Conservation (phyloP, 345 rosid genomes). For the Salix arbutifolia region DNA sequence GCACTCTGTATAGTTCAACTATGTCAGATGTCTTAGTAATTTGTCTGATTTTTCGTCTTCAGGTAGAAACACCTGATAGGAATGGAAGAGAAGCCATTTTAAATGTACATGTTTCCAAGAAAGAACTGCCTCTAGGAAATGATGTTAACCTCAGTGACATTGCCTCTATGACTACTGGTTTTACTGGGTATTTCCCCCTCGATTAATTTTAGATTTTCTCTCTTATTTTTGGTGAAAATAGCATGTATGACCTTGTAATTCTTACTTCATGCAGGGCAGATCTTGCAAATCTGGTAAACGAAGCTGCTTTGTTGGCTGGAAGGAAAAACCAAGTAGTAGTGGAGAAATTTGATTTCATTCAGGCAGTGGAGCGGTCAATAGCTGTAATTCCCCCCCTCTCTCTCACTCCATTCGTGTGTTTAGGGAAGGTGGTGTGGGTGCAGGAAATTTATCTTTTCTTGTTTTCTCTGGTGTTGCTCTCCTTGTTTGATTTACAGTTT, state of each 20-base stretch:
- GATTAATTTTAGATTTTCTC: constrained; percentile 1
- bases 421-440: background rate
- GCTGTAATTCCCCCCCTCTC: constrained; percentile 49
- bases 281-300: constrained; percentile 95
- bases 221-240: background rate
- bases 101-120: constrained; percentile 74
- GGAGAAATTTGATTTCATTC: constrained; percentile 78
- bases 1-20: background rate
- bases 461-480: background rate
- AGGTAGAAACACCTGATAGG: constrained; percentile 95
- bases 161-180: constrained; percentile 97
- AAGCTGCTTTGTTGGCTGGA: constrained; percentile 97
- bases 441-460: background rate
- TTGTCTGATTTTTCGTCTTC: constrained; percentile 14
- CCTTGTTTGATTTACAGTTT: background rate
- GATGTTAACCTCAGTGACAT: constrained; percentile 70
- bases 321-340: constrained; percentile 70
- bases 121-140: constrained; percentile 75
- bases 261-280: constrained; percentile 66
- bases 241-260: constrained; percentile 5
- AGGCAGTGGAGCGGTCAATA: constrained; percentile 91
- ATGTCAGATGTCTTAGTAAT: constrained; percentile 8
- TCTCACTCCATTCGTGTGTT: background rate
- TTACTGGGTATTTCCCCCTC: constrained; percentile 65
- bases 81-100: constrained; percentile 90